phyloP scores from a whole-genome alignment of 441 rosid species.

The Bocquillonia castaneifolia region DNA sequence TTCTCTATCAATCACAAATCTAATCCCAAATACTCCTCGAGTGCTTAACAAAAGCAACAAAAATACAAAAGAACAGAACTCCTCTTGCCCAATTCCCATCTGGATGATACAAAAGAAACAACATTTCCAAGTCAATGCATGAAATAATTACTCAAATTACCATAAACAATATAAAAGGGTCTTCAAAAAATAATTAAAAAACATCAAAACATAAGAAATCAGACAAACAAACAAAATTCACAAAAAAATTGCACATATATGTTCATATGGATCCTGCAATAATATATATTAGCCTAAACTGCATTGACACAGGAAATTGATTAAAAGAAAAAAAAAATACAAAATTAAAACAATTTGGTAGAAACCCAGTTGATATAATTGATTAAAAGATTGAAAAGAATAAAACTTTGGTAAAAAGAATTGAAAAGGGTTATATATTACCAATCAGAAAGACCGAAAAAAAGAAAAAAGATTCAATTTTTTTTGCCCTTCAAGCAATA shows the following conservation, averaged over 20 bases:
- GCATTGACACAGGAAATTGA: not conserved
- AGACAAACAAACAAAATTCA: not conserved
- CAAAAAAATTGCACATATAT: not conserved
- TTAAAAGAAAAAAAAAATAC: not conserved
- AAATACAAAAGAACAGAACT: constrained; percentile 23
- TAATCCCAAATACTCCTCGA: constrained; percentile 40
- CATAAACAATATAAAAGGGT: not conserved
- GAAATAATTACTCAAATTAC: not conserved
- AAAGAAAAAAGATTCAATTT: not conserved
- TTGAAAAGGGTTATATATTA: not conserved
- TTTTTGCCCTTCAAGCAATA: not conserved
- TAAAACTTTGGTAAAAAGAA: not conserved
- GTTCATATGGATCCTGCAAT: not conserved
- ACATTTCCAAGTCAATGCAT: not conserved
- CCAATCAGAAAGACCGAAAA: not conserved
- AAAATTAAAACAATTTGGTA: not conserved
- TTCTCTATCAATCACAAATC: constrained; percentile 66
- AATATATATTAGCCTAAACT: not conserved
- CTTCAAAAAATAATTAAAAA: not conserved
- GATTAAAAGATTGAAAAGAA: not conserved
- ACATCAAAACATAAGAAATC: not conserved
- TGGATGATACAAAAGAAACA: constrained; percentile 16
- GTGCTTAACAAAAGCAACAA: constrained; percentile 34
- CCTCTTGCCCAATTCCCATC: constrained; percentile 41
- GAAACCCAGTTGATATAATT: not conserved